Evolutionary conservation across 108 stramenopile species (phyloP).

Genomic region (Discostella stelligeroides): DNA sequence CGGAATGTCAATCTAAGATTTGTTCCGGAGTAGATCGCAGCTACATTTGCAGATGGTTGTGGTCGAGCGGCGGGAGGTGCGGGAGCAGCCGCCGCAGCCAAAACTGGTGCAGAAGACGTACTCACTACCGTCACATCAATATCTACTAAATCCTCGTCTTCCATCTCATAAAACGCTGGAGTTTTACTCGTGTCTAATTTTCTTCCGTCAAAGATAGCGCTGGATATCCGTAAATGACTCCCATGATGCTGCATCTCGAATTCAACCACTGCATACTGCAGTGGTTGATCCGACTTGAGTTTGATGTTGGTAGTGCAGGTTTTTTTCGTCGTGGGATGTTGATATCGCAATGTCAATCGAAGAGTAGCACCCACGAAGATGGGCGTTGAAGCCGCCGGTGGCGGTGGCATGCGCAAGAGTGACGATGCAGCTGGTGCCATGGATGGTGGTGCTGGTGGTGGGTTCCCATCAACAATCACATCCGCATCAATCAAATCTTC

Average conservation of each 20-base stretch:
- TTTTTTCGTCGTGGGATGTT: conserved; percentile 24
- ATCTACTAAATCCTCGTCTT: conserved; percentile 73
- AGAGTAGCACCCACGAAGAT: conserved; percentile 26
- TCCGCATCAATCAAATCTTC: conserved; percentile 67
- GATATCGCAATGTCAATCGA: conserved; percentile 27
- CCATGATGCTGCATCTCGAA: conserved; percentile 9
- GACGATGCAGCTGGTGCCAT: too few species aligned
- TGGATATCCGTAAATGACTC: conserved; percentile 10
- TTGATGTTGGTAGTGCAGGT: conserved; percentile 21
- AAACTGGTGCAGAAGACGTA: not conserved
- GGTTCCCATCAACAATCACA: conserved; percentile 3
- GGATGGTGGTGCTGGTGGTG: too few species aligned
- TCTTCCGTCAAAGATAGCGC: conserved; percentile 57
- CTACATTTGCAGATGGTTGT: not conserved
- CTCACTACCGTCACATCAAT: conserved; percentile 48
- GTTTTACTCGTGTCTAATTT: conserved; percentile 50
- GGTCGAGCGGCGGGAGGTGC: too few species aligned
- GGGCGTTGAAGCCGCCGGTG: not conserved
- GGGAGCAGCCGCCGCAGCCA: too few species aligned
- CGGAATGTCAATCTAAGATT: conserved; percentile 25
- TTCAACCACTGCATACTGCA: conserved; percentile 10
- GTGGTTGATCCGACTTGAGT: conserved; percentile 42
- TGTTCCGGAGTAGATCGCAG: conserved; percentile 19
- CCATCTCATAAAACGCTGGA: conserved; percentile 69
- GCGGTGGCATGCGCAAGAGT: too few species aligned